Percentiles rank a stretch among this genome's conserved stretches.
Conservation (phyloP, 2,329 filamentous ascomycete genomes). For the Hymenoscyphus infarciens region DNA sequence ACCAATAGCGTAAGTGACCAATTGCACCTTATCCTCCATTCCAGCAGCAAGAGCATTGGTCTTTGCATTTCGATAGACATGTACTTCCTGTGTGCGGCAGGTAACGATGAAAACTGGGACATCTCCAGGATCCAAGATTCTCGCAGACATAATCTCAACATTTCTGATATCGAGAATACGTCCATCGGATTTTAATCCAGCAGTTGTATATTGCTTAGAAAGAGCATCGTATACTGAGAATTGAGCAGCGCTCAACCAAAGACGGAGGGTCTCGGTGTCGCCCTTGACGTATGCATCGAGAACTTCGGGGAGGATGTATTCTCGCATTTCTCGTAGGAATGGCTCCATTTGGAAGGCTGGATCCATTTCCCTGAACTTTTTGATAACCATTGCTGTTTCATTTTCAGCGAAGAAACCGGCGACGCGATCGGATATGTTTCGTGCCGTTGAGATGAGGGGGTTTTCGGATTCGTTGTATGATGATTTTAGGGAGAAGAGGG, state of each 20-base stretch:
- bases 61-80: constrained; percentile 93
- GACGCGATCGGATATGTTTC: constrained; percentile 88
- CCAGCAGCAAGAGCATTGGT: constrained; percentile 84
- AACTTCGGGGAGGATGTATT: constrained; percentile 96
- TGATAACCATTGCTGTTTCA: constrained; percentile 95
- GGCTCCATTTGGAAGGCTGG: constrained; percentile 92
- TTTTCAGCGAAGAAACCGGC: constrained; percentile 98
- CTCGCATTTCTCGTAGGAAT: constrained; percentile 90
- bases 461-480: constrained; percentile 97
- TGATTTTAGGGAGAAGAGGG: constrained; percentile 78
- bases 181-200: constrained; percentile 90
- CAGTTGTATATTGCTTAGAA: constrained; percentile 91
- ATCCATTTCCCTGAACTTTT: constrained; percentile 96
- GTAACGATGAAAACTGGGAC: constrained; percentile 96
- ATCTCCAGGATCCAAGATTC: constrained; percentile 80
- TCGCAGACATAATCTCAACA: constrained; percentile 80
- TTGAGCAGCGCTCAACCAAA: constrained; percentile 95
- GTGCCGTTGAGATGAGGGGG: constrained; percentile 81
- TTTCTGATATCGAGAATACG: constrained; percentile 92
- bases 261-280: constrained; percentile 82
- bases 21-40: constrained; percentile 98
- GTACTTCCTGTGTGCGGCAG: constrained; percentile 93
- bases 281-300: constrained; percentile 98
- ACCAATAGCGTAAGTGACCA: constrained; percentile 96
- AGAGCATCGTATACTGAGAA: constrained; percentile 96